Conservation (phyloP, 164 flowering plant species). For the Berberis thunbergii region DNA sequence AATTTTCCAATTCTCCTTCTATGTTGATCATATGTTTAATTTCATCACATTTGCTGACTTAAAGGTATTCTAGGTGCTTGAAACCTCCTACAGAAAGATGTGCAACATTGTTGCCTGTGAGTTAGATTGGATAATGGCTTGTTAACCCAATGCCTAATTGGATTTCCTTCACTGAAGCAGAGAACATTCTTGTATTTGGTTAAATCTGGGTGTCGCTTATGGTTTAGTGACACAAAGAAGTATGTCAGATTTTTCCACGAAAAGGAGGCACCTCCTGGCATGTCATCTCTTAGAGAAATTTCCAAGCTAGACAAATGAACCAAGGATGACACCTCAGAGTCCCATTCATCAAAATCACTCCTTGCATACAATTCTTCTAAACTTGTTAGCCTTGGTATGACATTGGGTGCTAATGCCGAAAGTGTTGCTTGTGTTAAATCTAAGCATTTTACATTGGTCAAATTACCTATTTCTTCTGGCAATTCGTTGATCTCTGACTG, state of each 20-base stretch:
- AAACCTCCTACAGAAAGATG: background rate
- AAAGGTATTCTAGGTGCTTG: background rate
- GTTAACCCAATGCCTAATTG: background rate
- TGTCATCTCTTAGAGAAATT: background rate
- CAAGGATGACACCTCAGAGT: constrained; percentile 4
- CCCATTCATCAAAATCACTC: constrained; percentile 7
- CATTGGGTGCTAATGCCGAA: background rate
- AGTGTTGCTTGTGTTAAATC: no score
- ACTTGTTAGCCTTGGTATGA: constrained; percentile 5
- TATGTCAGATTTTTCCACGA: constrained; percentile 4
- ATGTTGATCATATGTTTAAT: background rate
- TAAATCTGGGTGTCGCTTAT: background rate
- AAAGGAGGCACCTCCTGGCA: background rate
- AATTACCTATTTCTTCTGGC: no score
- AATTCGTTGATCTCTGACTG: no score
- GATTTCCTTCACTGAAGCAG: background rate
- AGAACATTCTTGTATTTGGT: background rate
- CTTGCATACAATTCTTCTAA: constrained; percentile 8
- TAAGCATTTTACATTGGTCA: no score
- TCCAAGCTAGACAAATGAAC: background rate
- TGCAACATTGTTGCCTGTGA: background rate
- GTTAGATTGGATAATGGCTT: background rate
- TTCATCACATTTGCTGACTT: background rate
- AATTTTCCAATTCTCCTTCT: background rate
- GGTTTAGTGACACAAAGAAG: background rate